Base-by-base conservation (phyloP, 2,329 filamentous ascomycete genomes). In the Pyricularia grisea region DNA sequence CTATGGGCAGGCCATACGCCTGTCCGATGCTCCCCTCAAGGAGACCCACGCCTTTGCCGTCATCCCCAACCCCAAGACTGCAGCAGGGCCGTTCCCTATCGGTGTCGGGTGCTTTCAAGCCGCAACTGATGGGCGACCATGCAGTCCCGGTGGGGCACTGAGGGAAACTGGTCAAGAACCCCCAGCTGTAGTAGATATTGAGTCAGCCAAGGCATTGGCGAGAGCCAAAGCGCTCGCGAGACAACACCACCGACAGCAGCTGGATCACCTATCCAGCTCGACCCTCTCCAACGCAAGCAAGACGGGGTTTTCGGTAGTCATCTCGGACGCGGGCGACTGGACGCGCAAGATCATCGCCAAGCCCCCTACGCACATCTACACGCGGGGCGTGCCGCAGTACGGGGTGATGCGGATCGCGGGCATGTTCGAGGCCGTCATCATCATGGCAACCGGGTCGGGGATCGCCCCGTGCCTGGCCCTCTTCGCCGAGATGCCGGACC, bases 11-110 rank as follows among this genome's bases (percentile, higher is more conserved):
- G 84, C 83, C 65, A 81, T 87, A 68, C 86, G 89, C 60, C 78
- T 93, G 28, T 86, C 90, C 3, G 83, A 84, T 68, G 81, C 83
- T 10, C 90, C 90, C 0, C 80, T 92, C 58, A 78, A 84, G 10
- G 91, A 94, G 77, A 92, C 90, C 83, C 91, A 94, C 78, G 86
- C 88, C 0, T 94, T 94, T 75, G 91, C 91, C 63, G 89, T 89
- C 1, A 91, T 93, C 70, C 88, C 90, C 0, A 84, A 87, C 70
- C 82, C 85, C 2, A 75, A 80, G 68, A 73, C 73, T 9, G 73
- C 71, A 14, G 66, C 68, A 6, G 23, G 17, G 4, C 25, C 30
- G 17, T 64, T 33, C 67, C 25, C 36, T 5, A 14, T 36, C 67
- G 42, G 31, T n/a, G n/a, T 4, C 5, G 55, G 10, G n/a, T 12